These are phyloP conservation scores for Chaetomidium leptoderma DNA, from an alignment of 495 filamentous ascomycete species.

Conservation along the genomic window DNA sequence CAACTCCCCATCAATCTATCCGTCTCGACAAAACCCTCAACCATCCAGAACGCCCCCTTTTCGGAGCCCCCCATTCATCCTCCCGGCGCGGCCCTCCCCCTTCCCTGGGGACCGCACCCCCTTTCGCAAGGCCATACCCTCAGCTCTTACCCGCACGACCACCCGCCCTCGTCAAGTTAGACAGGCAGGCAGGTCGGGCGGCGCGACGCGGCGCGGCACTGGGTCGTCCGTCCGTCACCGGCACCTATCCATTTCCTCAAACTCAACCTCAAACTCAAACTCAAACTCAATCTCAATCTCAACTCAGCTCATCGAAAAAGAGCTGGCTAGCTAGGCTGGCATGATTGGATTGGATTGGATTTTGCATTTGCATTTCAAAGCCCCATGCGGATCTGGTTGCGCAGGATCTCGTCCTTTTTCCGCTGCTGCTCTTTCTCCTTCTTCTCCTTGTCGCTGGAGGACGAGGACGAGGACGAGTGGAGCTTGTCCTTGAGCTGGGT, in stretches of 20 bases:
- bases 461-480: constrained; percentile 1
- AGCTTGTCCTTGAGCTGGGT: constrained; percentile 23
- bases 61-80: neutral
- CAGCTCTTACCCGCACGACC: neutral
- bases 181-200: too few species aligned
- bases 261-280: neutral
- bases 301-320: too few species aligned
- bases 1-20: too few species aligned
- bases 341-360: too few species aligned
- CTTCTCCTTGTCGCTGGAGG: neutral
- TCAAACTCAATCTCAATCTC: too few species aligned
- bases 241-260: neutral
- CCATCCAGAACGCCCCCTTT: neutral
- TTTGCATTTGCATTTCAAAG: too few species aligned
- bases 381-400: constrained; percentile 25
- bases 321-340: too few species aligned
- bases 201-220: too few species aligned
- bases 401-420: constrained; percentile 9
- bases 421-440: neutral
- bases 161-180: too few species aligned
- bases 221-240: too few species aligned
- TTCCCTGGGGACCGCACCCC: neutral
- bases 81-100: constrained; percentile 2
- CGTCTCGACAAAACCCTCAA: too few species aligned
- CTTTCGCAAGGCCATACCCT: neutral